Base-by-base conservation (phyloP, 2,329 filamentous ascomycete genomes). In the Cladosporium halotolerans region DNA sequence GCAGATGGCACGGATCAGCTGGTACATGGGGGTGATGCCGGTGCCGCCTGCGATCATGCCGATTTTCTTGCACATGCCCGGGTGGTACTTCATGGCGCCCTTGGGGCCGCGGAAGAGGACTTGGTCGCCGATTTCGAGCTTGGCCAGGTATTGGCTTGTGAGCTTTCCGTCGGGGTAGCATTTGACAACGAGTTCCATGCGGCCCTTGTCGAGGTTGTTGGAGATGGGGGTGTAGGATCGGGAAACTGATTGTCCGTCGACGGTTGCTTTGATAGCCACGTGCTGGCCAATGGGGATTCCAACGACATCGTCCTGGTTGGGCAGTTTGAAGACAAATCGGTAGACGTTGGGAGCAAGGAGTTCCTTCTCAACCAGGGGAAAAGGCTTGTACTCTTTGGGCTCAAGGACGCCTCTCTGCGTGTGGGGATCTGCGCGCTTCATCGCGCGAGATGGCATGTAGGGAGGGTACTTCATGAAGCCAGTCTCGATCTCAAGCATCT, bases 1-100 rank as follows among this genome's bases (percentile, higher is more conserved):
- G 61, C 80, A 82, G 53, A 85, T 82, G 43, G 80, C 80, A 5
- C 81, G 77, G 61, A 85, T 83, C 8, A 85, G 66, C 62, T 85
- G 81, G 63, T 75, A 81, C 76, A 82, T 80, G 3, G 80, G 79
- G 1, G 79, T 79, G 55, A 79, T 78, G 7, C 76, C 76, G 44
- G 74, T 74, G n/a, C 76, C 76, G 40, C 79, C 57, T 1, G 77
- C 78, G 1, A 82, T 63, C 79, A 82, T 82, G 54, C 78, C 78
- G 41, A 82, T 74, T 41, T 70, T 66, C 58, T 69, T 72, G 48
- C 67, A 70, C 1, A 74, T 65, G 1, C 70, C 71, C 14, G 68
- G 70, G 11, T 63, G 63, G 62, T 82, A 81, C 8, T 70, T 70
- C 77, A 82, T 81, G 1, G 77, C 73, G 11, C 80, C 79, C 62